These are phyloP conservation scores for Nitzschia sp. DNA, from an alignment of 108 stramenopile genomes.

Conservation along the genomic window DNA sequence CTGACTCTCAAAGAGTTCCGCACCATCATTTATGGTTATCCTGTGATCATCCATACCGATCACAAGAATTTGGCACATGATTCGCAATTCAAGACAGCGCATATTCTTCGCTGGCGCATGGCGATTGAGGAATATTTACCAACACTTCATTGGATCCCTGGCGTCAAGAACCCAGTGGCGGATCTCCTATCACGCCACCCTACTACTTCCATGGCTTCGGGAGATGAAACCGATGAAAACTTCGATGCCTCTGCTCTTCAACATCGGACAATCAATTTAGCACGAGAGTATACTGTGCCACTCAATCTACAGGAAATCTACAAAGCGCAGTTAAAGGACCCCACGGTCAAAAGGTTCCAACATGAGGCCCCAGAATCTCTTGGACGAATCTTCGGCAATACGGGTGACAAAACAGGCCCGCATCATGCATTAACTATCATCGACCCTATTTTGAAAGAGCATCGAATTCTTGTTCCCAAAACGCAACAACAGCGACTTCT, in stretches of 20 bases:
- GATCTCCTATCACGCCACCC: slow-evolving; percentile 21
- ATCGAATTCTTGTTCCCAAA: not conserved
- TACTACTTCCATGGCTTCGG: too few relatives aligned
- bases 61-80: slow-evolving; percentile 19
- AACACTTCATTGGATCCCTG: slow-evolving; percentile 13
- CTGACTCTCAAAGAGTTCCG: too few relatives aligned
- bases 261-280: not conserved
- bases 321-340: not conserved
- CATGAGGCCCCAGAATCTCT: not conserved
- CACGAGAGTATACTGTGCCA: not conserved
- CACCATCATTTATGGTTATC: too few relatives aligned
- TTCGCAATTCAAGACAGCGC: not conserved
- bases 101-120: slow-evolving; percentile 27
- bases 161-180: slow-evolving; percentile 28
- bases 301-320: not conserved
- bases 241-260: not conserved
- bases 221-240: not conserved
- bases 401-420: not conserved
- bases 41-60: slow-evolving; percentile 15
- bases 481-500: slow-evolving; percentile 7
- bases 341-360: not conserved
- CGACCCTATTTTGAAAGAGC: not conserved
- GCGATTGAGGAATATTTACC: slow-evolving; percentile 40
- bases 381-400: not conserved
- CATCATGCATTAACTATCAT: not conserved